phyloP scores from a whole-genome alignment of 2,329 filamentous ascomycete species.

The Rhynchosporium agropyri region DNA sequence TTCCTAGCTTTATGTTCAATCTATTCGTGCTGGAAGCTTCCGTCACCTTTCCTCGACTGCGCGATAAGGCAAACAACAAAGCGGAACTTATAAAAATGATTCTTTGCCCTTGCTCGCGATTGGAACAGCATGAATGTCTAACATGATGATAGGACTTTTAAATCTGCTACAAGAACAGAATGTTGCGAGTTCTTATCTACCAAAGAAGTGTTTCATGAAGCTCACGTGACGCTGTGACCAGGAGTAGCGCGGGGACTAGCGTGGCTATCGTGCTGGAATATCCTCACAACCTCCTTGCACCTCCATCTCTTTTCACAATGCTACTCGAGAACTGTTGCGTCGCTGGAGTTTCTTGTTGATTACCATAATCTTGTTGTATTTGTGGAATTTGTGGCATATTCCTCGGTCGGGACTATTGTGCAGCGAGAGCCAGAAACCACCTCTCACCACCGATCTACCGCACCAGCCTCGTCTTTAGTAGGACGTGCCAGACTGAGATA shows the following conservation, averaged over 20 bases:
- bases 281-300: slow-evolving; percentile 10
- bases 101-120: no score
- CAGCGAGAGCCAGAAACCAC: background rate
- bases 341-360: slow-evolving; percentile 4
- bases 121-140: no score
- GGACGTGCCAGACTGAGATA: slow-evolving; percentile 13
- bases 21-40: no score
- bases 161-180: background rate
- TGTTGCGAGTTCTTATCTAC: background rate
- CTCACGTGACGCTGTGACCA: background rate
- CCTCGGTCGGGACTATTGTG: slow-evolving; percentile 1
- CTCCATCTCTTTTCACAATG: slow-evolving; percentile 8
- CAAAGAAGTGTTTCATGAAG: slow-evolving; percentile 8
- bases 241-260: background rate
- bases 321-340: slow-evolving; percentile 8
- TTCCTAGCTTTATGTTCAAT: no score
- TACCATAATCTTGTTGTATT: background rate
- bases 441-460: background rate
- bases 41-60: no score
- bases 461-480: slow-evolving; percentile 9
- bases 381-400: slow-evolving; percentile 4
- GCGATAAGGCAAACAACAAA: no score
- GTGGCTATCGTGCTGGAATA: background rate
- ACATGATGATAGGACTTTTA: no score
- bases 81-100: no score